phyloP scores from a whole-genome alignment of 2,329 filamentous ascomycete species.

The Chalara sp. region DNA sequence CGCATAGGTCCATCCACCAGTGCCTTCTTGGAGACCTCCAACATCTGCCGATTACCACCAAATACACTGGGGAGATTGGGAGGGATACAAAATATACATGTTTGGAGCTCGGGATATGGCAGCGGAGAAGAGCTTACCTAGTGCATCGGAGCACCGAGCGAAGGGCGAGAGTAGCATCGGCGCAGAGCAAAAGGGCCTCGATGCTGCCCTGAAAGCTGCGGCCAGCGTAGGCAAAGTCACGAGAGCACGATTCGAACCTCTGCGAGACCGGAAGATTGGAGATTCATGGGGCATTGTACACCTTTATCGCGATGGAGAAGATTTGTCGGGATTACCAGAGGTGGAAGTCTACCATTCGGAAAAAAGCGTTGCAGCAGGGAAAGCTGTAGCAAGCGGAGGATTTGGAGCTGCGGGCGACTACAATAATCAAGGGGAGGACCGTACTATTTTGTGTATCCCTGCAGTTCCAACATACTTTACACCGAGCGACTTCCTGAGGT shows the following conservation, averaged over 20 bases:
- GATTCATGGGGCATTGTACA: constrained; percentile 91
- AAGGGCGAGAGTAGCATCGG: constrained; percentile 33
- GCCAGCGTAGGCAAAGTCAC: constrained; percentile 58
- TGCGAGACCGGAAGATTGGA: constrained; percentile 65
- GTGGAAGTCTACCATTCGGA: constrained; percentile 19
- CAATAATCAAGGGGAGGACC: constrained; percentile 45
- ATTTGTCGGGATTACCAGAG: constrained; percentile 56
- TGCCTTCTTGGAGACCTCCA: too few species aligned
- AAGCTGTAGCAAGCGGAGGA: constrained; percentile 22
- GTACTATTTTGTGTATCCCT: constrained; percentile 85
- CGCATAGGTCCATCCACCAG: too few species aligned
- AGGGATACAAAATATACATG: too few species aligned
- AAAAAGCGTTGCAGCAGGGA: not conserved
- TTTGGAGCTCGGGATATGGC: too few species aligned
- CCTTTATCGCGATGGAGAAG: constrained; percentile 79
- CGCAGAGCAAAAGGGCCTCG: not conserved
- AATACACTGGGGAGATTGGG: too few species aligned
- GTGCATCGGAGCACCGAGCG: constrained; percentile 23
- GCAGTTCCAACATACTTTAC: constrained; percentile 93
- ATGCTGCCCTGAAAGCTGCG: constrained; percentile 21
- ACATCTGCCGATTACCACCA: too few species aligned
- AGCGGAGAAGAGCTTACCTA: too few species aligned
- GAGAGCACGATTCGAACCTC: constrained; percentile 70
- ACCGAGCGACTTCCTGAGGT: constrained; percentile 83
- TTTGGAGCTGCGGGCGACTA: constrained; percentile 12